Conservation (phyloP, 208 protist species). For the Jaenimonas drosophilae region DNA sequence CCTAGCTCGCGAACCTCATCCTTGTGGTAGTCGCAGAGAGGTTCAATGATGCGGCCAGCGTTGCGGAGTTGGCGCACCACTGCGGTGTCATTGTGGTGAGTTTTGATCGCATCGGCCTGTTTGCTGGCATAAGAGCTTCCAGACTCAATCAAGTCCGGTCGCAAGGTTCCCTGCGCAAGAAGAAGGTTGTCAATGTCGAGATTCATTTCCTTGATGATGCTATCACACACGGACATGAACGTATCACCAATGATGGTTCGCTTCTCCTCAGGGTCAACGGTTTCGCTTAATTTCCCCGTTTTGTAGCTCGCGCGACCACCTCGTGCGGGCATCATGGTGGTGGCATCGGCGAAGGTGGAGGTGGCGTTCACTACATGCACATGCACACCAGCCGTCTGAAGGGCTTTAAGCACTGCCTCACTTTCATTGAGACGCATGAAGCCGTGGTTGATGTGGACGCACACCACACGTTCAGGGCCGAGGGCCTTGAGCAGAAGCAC, state of each 20-base stretch:
- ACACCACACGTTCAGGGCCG: slow-evolving; percentile 89
- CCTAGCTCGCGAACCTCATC: slow-evolving; percentile 96
- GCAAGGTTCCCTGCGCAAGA: slow-evolving; percentile 93
- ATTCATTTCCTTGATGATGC: slow-evolving; percentile 52
- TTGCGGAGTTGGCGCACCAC: slow-evolving; percentile 91
- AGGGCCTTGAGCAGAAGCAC: slow-evolving; percentile 93
- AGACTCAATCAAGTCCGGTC: slow-evolving; percentile 96
- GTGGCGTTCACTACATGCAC: slow-evolving; percentile 66
- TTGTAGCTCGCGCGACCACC: slow-evolving; percentile 46
- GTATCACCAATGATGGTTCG: slow-evolving; percentile 98
- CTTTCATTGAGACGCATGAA: slow-evolving; percentile 96
- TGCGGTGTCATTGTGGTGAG: slow-evolving; percentile 97
- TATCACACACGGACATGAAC: slow-evolving; percentile 93
- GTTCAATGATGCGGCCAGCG: slow-evolving; percentile 94
- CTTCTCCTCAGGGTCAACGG: slow-evolving; percentile 89
- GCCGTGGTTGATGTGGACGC: slow-evolving; percentile 97
- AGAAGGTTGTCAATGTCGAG: slow-evolving; percentile 56
- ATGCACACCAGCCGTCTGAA: slow-evolving; percentile 57
- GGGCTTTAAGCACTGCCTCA: slow-evolving; percentile 62
- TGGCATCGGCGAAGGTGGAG: slow-evolving; percentile 69
- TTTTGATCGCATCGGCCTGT: slow-evolving; percentile 95
- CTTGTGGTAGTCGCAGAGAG: slow-evolving; percentile 96
- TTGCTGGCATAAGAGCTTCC: slow-evolving; percentile 74
- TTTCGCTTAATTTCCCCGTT: slow-evolving; percentile 40
- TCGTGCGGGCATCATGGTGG: slow-evolving; percentile 56